Evolutionary conservation across 345 rosid genomes (phyloP).

Genomic region (Eucalyptus erythrocorys): DNA sequence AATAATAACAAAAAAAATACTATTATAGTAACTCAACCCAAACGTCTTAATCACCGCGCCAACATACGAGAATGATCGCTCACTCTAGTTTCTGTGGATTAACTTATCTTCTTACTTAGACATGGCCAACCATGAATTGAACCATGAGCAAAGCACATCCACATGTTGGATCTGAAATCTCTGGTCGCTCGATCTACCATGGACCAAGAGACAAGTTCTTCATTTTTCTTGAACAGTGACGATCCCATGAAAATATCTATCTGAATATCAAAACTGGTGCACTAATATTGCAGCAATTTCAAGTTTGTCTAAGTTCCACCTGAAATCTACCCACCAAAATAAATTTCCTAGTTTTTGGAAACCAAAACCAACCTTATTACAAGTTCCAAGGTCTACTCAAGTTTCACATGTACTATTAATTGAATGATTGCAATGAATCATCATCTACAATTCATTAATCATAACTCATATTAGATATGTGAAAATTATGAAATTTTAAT

Average conservation of each 20-base stretch:
- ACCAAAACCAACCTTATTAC: not conserved
- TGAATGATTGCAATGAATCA: no score
- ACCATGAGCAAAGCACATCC: not conserved
- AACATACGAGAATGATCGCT: not conserved
- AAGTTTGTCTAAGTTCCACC: no score
- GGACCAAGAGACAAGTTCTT: not conserved
- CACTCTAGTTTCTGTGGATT: not conserved
- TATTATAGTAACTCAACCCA: not conserved
- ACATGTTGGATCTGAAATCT: not conserved
- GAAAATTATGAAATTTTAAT: no score
- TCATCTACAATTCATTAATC: no score
- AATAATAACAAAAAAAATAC: no score
- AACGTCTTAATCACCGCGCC: not conserved
- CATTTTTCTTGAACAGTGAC: not conserved
- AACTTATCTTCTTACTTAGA: no score
- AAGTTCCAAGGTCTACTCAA: not conserved
- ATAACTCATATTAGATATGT: no score
- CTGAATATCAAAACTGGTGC: no score
- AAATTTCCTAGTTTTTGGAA: no score
- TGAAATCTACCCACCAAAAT: rapidly evolving
- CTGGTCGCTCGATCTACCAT: not conserved
- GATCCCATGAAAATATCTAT: no score
- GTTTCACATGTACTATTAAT: not conserved
- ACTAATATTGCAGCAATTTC: not conserved
- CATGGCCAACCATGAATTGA: not conserved